Conservation (phyloP, 2,329 filamentous ascomycete species). For the Lasiodiplodia citricola region DNA sequence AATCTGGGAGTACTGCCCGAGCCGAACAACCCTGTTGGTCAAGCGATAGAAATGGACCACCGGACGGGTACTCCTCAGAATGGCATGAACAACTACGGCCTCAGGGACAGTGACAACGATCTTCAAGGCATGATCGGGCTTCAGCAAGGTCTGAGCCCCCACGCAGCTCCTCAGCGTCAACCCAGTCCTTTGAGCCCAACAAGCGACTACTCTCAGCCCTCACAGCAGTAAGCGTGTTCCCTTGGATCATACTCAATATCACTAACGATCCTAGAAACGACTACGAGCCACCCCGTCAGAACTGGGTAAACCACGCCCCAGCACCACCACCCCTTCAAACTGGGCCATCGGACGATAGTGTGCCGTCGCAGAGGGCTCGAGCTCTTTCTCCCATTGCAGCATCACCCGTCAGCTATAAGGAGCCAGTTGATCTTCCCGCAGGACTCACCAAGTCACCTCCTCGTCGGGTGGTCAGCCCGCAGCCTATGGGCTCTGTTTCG, state of each 20-base stretch:
- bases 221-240: conserved; percentile 67
- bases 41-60: conserved; percentile 82
- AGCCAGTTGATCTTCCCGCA: conserved; percentile 40
- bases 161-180: conserved; percentile 33
- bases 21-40: conserved; percentile 54
- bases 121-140: conserved; percentile 75
- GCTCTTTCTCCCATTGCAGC: conserved; percentile 48
- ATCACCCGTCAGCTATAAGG: conserved; percentile 32
- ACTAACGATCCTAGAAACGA: conserved; percentile 32
- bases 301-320: conserved; percentile 40
- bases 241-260: neutral
- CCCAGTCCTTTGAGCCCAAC: conserved; percentile 66
- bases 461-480: conserved; percentile 14
- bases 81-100: conserved; percentile 41
- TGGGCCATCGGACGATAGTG: conserved; percentile 14
- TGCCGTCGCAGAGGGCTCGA: conserved; percentile 31
- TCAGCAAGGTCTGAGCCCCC: conserved; percentile 57
- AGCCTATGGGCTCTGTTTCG: conserved; percentile 26
- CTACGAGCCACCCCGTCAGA: conserved; percentile 55
- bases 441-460: conserved; percentile 37
- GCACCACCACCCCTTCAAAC: conserved; percentile 25
- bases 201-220: conserved; percentile 56
- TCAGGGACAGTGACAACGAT: conserved; percentile 70
- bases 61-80: conserved; percentile 42
- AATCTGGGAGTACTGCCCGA: conserved; percentile 44